phyloP scores from a whole-genome alignment of 2,329 filamentous ascomycete genomes.

The Monosporascus sp. region DNA sequence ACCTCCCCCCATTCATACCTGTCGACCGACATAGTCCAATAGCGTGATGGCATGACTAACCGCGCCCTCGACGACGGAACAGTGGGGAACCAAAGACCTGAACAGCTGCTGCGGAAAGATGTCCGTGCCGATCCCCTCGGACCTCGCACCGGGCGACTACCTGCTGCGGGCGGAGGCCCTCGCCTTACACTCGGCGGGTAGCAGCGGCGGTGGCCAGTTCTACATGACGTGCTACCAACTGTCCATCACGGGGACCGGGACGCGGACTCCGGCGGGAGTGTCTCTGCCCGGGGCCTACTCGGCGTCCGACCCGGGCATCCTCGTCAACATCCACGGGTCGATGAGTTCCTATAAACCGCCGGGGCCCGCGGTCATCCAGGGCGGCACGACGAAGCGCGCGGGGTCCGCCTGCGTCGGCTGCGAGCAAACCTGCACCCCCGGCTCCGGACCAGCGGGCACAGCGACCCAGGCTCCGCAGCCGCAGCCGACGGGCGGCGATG shows the following conservation, averaged over 20 bases:
- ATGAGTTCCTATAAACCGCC: no score
- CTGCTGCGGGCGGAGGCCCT: constrained; percentile 39
- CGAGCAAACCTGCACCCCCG: constrained; percentile 20
- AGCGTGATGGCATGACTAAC: no score
- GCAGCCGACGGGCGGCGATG: constrained; percentile 3
- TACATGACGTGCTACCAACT: constrained; percentile 28
- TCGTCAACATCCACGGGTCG: constrained; percentile 23
- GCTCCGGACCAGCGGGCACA: constrained; percentile 10
- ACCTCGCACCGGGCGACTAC: constrained; percentile 38
- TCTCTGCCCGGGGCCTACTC: constrained; percentile 26
- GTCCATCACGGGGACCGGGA: constrained; percentile 22
- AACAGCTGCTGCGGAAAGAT: constrained; percentile 36
- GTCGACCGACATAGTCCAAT: no score
- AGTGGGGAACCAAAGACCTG: constrained; percentile 40
- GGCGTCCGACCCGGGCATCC: constrained; percentile 21
- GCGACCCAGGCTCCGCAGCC: constrained; percentile 9
- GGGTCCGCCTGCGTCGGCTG: constrained; percentile 20
- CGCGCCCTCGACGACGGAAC: no score
- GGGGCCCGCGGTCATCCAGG: background rate
- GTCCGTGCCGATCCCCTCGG: constrained; percentile 32
- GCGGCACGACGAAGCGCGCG: constrained; percentile 20
- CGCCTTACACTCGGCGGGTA: constrained; percentile 35
- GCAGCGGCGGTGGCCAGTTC: constrained; percentile 22
- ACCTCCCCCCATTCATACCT: no score
- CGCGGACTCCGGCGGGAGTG: constrained; percentile 24